Base-by-base conservation (phyloP, 2,329 filamentous ascomycete species). In the Scedosporium apiospermum region DNA sequence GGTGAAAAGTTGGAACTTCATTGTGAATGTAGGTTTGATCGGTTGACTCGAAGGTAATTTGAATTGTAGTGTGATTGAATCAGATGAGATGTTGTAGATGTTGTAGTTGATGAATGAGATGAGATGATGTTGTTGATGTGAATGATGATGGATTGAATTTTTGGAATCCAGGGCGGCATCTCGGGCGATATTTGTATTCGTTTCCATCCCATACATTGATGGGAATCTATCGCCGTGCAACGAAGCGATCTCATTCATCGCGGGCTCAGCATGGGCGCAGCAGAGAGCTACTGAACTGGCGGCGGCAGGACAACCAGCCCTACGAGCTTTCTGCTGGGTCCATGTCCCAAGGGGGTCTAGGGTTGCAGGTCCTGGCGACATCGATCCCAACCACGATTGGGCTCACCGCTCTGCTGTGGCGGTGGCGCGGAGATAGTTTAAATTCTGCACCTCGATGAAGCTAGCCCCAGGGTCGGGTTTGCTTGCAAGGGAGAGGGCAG, bases 1-100 rank as follows among this genome's bases (percentile, higher is more conserved):
- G 49, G 60, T 26, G 38, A 62, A 26, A 21, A 62, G n/a, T 4
- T 30, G 27, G 38, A 62, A 42, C 60, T 58, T 62, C 60, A 62
- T 62, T 53, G 26, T 57, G 46, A 27, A 55, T 9, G 23, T 55
- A 26, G 51, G 51, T 55, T 14, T 14, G 51, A 6, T 55, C 34
- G 34, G 9, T 14, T 38, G 34, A 38, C 34, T 38, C 30, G 23
- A 55, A 14, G 18, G 23, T 14, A 55, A 55, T 18, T 16, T 27
- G 51, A 23, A 27, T 49, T 49, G 16, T 3, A 18, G 44, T 49
- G 16, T 18, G 44, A 9, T 49, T 49, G 44, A 49, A 49, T 49
- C 16, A 21, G 18, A 21, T 7, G 44, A 7, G 16, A 21, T 49
- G 44, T 49, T 46, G 44, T 46, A 21, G 49, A 14, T 7, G 27